Evolutionary conservation across 441 rosid species (phyloP), one percentile per base, ranked within the genome.

Genomic region (Euphorbia corollata): DNA sequence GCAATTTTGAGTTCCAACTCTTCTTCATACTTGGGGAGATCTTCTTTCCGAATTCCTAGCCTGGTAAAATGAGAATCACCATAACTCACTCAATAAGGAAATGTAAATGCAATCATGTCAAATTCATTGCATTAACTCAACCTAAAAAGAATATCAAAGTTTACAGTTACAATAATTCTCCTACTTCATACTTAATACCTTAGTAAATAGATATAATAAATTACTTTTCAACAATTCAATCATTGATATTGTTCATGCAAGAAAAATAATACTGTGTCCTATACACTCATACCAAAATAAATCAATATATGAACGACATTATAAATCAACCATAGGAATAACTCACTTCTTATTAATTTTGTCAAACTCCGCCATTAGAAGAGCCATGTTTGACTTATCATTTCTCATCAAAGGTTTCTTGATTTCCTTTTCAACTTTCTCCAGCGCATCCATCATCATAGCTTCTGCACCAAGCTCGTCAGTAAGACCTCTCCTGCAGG

Each of bases 361-460:
- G 59, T 91, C 99, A 74, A 94, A 94, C 61, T 94, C 99, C 18
- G 88, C 87, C 78, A 73, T 64, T 32, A 94, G 83, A 80, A 91
- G 86, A 74, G 88, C 82, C 98, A 91, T 91, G 75, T 86, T 91
- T 81, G 87, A 83, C 89, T 88, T 86, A 71, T 95, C 99, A 41
- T 81, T 72, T 84, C 98, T 88, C 92, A 95, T 63, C 36, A 95
- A 92, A 79, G 97, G 98, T 74, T 88, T 88, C 83, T 95, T 88
- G 34, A 95, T 81, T 71, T 95, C 95, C 34, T 84, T 88, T 59
- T 95, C 99, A 67, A 92, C 85, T 80, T 92, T 95, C 68, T 92
- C 99, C 76, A 95, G 71, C 60, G 98, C 97, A 73, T 95, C 91
- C 73, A 92, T 85, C 96, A 90, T 91, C 99, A 89, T 84, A 61